A percentile compares a stretch with the other conserved stretches of the same genome.
Evolutionary conservation across 116 monocot species (phyloP).

Genomic region (Posidonia oceanica): DNA sequence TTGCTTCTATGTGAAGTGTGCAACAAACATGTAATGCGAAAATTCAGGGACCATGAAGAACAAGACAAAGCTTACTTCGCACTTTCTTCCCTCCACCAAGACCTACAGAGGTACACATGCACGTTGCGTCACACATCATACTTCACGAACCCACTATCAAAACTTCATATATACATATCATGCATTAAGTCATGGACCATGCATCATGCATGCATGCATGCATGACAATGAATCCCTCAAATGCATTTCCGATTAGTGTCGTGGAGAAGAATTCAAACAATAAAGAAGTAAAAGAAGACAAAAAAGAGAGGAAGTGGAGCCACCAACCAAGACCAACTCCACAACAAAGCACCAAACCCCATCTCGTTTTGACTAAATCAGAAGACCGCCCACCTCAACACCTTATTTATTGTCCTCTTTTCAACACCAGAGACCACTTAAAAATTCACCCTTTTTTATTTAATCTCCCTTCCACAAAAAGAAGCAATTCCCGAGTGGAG

Average conservation of each 20-base stretch:
- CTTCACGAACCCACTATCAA: neutral
- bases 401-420: neutral
- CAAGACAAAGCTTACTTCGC: neutral
- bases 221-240: neutral
- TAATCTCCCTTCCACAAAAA: neutral
- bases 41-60: no score
- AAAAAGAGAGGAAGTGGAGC: neutral
- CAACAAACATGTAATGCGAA: no score
- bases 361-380: constrained; percentile 7
- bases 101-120: neutral
- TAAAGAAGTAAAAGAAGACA: neutral
- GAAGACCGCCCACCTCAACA: neutral
- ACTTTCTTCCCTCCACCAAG: neutral
- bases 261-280: neutral
- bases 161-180: neutral
- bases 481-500: constrained; percentile 9
- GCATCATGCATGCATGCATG: no score
- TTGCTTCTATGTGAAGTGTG: no score
- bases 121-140: neutral
- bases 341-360: constrained; percentile 7
- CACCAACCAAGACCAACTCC: constrained; percentile 8
- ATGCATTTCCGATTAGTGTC: neutral
- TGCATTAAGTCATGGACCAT: no score
- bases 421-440: constrained; percentile 4
- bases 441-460: neutral